Conservation (phyloP, 176 grass and related monocot genomes). For the Bolboschoenus planiculmis region DNA sequence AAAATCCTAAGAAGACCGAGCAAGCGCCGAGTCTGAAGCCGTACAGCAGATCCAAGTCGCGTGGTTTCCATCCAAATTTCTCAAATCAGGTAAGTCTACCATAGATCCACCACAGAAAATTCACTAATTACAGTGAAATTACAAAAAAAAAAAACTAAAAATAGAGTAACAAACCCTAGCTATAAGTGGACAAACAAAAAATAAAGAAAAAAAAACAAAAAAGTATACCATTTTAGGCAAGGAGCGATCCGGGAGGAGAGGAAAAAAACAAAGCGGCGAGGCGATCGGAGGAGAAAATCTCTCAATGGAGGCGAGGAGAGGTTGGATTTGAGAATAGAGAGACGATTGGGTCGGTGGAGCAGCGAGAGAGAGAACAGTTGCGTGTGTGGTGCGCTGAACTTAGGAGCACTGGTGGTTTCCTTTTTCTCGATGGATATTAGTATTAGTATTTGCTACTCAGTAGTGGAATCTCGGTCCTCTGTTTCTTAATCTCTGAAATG, state of each 20-base stretch:
- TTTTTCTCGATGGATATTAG: neutral
- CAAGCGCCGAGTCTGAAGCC: neutral
- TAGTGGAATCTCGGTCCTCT: neutral
- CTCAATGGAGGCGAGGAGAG: neutral
- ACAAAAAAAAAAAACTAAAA: neutral
- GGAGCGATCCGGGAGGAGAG: neutral
- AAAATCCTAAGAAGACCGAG: neutral
- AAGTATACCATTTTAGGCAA: constrained; percentile 12
- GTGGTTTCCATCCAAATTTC: neutral
- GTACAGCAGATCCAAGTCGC: neutral
- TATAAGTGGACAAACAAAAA: neutral
- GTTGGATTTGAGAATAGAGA: neutral
- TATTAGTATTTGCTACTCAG: constrained; percentile 5
- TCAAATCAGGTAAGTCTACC: neutral
- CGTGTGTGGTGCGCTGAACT: constrained; percentile 16
- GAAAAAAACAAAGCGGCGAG: neutral
- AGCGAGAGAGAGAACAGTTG: neutral
- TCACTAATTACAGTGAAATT: neutral
- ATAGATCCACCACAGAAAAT: neutral
- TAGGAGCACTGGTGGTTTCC: constrained; percentile 15
- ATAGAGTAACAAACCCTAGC: constrained; percentile 26
- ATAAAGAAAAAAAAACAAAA: neutral
- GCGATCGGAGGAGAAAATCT: neutral
- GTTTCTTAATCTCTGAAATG: neutral
- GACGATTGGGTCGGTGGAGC: neutral